Evolutionary conservation across 148 eudicot species (phyloP).

Genomic region (Vaccinium macrocarpon): DNA sequence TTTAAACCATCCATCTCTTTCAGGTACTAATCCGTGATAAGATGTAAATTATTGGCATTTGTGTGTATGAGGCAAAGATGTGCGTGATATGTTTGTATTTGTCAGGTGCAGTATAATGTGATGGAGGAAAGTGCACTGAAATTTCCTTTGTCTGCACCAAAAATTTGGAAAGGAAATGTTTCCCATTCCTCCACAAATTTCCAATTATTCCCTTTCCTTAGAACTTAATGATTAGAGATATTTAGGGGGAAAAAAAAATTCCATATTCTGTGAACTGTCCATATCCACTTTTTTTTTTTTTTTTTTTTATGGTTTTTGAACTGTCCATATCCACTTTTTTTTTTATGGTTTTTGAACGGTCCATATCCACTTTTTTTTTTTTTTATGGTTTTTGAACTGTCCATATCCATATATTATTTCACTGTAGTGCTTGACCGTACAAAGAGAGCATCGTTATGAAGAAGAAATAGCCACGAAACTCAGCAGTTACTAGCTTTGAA

Average conservation of each 20-base stretch:
- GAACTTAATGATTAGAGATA: not conserved
- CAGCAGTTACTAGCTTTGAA: not conserved
- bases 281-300: not conserved
- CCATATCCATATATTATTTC: not conserved
- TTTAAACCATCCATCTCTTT: not conserved
- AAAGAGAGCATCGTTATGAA: not conserved
- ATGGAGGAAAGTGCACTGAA: constrained; percentile 18
- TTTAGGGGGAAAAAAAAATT: not conserved
- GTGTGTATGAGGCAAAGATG: not conserved
- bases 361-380: not conserved
- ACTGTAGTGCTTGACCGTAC: not conserved
- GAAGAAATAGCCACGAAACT: not conserved
- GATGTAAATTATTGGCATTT: not conserved
- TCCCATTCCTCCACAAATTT: not conserved
- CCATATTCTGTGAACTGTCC: not conserved
- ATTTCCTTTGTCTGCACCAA: not conserved
- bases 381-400: not conserved
- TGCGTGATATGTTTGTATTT: not conserved
- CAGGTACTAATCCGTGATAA: not conserved
- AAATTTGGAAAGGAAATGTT: not conserved
- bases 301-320: not conserved
- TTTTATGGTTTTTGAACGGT: not conserved
- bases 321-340: not conserved
- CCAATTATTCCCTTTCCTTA: not conserved
- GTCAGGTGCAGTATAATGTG: not conserved